phyloP scores from a whole-genome alignment of 139 green algal genomes.

The Limnomonas spitsbergensis region DNA sequence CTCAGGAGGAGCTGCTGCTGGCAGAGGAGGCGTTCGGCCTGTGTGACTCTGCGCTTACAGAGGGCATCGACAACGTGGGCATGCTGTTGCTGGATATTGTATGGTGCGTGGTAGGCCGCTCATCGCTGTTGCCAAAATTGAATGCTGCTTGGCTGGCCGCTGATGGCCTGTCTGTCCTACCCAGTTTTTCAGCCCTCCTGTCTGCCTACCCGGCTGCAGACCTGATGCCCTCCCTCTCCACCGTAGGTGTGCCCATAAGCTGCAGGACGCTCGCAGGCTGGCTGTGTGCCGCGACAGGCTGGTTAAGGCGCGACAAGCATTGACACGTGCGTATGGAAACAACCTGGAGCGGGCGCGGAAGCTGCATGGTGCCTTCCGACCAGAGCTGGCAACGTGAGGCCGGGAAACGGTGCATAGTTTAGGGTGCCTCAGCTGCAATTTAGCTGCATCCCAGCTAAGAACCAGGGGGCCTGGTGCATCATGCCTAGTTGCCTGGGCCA shows the following conservation, averaged over 20 bases:
- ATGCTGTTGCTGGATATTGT: constrained; percentile 73
- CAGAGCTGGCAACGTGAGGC: constrained; percentile 58
- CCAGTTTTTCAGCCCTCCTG: too few relatives aligned
- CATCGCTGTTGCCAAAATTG: too few relatives aligned
- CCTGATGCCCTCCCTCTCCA: too few relatives aligned
- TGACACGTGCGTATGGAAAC: constrained; percentile 53
- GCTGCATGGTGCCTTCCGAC: constrained; percentile 60
- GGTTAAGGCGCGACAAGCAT: constrained; percentile 29
- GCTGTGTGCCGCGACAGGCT: constrained; percentile 47
- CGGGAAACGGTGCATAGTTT: too few relatives aligned
- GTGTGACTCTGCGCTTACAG: constrained; percentile 29
- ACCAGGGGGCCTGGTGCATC: background rate
- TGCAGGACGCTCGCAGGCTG: constrained; percentile 44
- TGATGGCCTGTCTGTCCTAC: too few relatives aligned
- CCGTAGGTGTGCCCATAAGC: constrained; percentile 56
- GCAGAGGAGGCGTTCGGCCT: constrained; percentile 56
- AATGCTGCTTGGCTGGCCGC: too few relatives aligned
- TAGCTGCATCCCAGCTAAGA: background rate
- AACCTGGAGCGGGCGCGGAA: constrained; percentile 51
- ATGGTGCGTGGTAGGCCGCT: too few relatives aligned
- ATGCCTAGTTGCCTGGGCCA: too few relatives aligned
- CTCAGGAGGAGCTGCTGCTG: constrained; percentile 56
- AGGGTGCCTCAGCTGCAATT: too few relatives aligned
- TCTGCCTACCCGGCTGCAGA: too few relatives aligned
- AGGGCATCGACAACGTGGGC: constrained; percentile 60